Base-by-base conservation (phyloP, 78 protist species). In the Dictyostelium capitatum region DNA sequence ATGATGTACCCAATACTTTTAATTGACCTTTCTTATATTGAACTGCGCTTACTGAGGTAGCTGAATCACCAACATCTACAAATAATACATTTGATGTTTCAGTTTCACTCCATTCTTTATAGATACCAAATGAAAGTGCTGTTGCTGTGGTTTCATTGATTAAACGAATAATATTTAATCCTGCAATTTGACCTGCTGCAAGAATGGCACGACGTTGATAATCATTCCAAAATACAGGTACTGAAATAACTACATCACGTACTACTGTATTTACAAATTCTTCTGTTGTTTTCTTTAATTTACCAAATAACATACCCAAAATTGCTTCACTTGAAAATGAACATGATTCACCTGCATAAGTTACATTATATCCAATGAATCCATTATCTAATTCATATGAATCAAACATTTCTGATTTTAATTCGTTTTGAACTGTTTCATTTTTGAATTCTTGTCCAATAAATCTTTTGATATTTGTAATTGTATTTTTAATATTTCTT, bases 71-170 rank as follows among this genome's bases (percentile, higher is more conserved):
- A 48, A 97, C 28, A 82, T 98, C 99, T 65, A 95, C 73, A 70
- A 98, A 93, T 51, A 90, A 65, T n/a, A 97, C 96, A 74, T 75
- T 14, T 30, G 75, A 50, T 57, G 98, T 89, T 51, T 89, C 79
- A 50, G 90, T 95, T n/a, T 95, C 98, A 64, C 96, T 62, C 47
- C 97, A 95, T 15, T 87, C 74, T 84, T 93, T 91, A 96, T 93
- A 96, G 94, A 98, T 91, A 47, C 99, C 99, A 80, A 95, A 98
- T n/a, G 83, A 82, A 41, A 98, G 95, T 11, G 99, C 99, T 6
- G 89, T 97, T 3, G 99, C 99, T 6, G 99, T 83, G 69, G 94
- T 75, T 82, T 98, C 99, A 91, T 96, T 98, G 50, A 98, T 28
- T 47, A 98, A 96, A 79, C 96, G 89, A 67, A 97, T 91, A 7